Conservation (phyloP, 768 basidiomycete species). For the Pleurotus platypus region DNA sequence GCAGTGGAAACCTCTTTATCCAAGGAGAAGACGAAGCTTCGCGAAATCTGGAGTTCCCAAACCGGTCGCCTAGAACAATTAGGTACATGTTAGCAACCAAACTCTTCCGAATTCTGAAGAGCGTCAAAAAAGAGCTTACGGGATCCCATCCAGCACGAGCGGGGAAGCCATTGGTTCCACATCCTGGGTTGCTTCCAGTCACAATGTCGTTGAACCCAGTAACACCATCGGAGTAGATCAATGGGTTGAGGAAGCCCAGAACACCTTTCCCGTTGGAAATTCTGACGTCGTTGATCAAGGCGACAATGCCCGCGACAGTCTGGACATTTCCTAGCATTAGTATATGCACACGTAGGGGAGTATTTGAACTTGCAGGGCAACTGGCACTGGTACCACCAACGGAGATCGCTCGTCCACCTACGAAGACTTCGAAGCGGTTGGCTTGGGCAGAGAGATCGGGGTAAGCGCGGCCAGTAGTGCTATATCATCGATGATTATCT, state of each 20-base stretch:
- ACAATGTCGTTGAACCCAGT: slow-evolving; percentile 22
- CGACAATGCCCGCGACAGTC: slow-evolving; percentile 57
- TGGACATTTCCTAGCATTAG: slow-evolving; percentile 9
- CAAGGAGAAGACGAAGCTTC: slow-evolving; percentile 5
- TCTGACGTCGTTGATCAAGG: slow-evolving; percentile 60
- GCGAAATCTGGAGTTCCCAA: slow-evolving; percentile 7
- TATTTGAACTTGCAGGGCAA: no score
- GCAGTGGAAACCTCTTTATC: neutral
- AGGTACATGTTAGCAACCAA: neutral
- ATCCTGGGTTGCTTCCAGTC: slow-evolving; percentile 15
- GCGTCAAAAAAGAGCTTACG: slow-evolving; percentile 9
- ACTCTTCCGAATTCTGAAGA: no score
- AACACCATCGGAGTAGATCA: slow-evolving; percentile 43
- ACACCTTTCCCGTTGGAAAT: slow-evolving; percentile 36
- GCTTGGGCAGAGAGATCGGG: slow-evolving; percentile 19
- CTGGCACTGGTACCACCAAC: slow-evolving; percentile 36
- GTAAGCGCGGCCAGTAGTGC: slow-evolving; percentile 15
- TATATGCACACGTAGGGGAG: neutral
- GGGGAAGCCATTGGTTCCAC: slow-evolving; percentile 13
- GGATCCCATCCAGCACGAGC: slow-evolving; percentile 24
- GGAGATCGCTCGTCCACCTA: slow-evolving; percentile 7
- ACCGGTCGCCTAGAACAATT: neutral
- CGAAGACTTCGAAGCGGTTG: slow-evolving; percentile 9
- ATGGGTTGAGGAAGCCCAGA: slow-evolving; percentile 64
- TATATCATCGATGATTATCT: slow-evolving; percentile 1